Evolutionary conservation across 305 asterid species (phyloP), one percentile per base, ranked within the genome.

Genomic region (Fraxinus albicans): DNA sequence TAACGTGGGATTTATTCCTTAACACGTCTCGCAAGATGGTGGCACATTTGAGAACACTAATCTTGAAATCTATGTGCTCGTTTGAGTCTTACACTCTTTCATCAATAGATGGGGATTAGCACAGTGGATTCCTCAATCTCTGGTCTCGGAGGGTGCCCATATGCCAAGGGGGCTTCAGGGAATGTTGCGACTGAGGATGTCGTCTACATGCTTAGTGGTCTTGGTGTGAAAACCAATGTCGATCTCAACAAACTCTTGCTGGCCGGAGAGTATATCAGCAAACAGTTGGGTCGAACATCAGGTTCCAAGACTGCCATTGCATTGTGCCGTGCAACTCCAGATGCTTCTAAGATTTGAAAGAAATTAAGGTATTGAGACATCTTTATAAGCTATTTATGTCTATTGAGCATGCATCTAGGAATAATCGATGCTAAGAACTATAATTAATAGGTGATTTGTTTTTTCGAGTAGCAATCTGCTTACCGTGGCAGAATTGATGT

Each of bases 111-210:
- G 98, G 99, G 99, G 60, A 93, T 95, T 47, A 87, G 98, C 90
- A 92, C 93, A 0, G 95, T 96, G 85, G 99, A 96, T 89, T 93
- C 98, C 21, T 95, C 98, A 3, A 89, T 96, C 58, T 87, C 97
- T n/a, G 98, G 98, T 40, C 90, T 93, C 0, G 99, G 98, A 85
- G 99, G 98, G 80, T 96, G 98, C 83, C 99, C 99, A 0, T 96
- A 94, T 73, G 99, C 98, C 53, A 91, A 92, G 84, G 99, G 98
- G 63, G 98, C 99, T 73, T 90, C 99, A 2, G 99, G 98, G 77
- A 96, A 96, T 74, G 99, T 94, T 38, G 97, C 99, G 7, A 96
- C 98, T 0, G 99, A 96, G 89, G 99, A 96, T 80, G 99, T 93
- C 2, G 92, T 95, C 15, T 96, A 93, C 93, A 95, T 95, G 99